Percentiles rank a stretch among this genome's conserved stretches.
Conservation (phyloP, 306 rosid species). For the Cicer yamashitae region DNA sequence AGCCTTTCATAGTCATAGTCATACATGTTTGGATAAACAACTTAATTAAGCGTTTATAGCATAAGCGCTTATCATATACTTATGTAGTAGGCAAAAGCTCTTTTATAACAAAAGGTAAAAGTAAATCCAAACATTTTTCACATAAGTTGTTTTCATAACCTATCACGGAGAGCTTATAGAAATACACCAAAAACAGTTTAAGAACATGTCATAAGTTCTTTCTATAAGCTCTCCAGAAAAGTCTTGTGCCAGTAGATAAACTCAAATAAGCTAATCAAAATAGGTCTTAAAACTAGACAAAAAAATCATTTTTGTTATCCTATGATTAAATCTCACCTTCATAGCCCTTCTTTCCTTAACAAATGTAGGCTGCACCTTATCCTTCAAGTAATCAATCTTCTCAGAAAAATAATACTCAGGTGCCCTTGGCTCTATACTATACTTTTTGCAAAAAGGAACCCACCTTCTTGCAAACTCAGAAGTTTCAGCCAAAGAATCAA, state of each 20-base stretch:
- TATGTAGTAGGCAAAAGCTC: too few relatives aligned
- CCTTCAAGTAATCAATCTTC: slow-evolving; percentile 85
- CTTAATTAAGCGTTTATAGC: too few relatives aligned
- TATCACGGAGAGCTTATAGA: too few relatives aligned
- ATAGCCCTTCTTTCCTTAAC: slow-evolving; percentile 90
- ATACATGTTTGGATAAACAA: too few relatives aligned
- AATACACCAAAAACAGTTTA: not conserved
- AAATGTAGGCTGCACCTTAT: slow-evolving; percentile 76
- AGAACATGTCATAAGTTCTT: too few relatives aligned
- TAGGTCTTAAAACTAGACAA: not conserved
- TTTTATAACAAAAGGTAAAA: too few relatives aligned
- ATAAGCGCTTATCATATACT: too few relatives aligned
- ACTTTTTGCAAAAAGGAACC: slow-evolving; percentile 91
- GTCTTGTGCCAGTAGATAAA: too few relatives aligned
- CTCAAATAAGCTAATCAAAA: too few relatives aligned
- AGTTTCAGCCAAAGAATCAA: slow-evolving; percentile 92
- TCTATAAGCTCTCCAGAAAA: too few relatives aligned
- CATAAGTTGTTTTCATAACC: not conserved
- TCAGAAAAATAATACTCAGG: slow-evolving; percentile 80
- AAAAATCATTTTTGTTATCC: not conserved
- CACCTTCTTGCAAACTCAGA: slow-evolving; percentile 92
- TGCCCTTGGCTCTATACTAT: slow-evolving; percentile 81
- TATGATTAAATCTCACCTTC: slow-evolving; percentile 51
- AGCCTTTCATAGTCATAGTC: slow-evolving; percentile 5
- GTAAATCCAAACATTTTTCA: too few relatives aligned